Evolutionary conservation across 2,329 filamentous ascomycete species (phyloP).

Genomic region (Ceratocystis lukuohia): DNA sequence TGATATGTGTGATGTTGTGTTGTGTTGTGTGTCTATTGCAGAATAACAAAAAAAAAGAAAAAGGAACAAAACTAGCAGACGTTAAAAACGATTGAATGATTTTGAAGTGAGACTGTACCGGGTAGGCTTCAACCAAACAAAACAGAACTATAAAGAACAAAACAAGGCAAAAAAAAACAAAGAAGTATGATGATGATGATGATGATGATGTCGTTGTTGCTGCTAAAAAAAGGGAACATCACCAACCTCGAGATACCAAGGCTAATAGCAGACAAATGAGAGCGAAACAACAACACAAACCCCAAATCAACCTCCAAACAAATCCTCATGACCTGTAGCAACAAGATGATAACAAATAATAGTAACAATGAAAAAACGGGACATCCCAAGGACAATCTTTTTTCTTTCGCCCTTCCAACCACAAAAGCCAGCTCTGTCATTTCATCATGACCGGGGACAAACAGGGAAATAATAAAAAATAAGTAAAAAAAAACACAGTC

Average conservation of each 20-base stretch:
- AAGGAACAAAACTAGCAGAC: constrained; percentile 5
- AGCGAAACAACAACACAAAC: background rate
- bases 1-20: background rate
- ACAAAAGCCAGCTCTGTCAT: constrained; percentile 4
- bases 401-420: background rate
- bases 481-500: constrained; percentile 11
- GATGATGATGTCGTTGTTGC: background rate
- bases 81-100: background rate
- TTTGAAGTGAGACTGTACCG: background rate
- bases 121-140: background rate
- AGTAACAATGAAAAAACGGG: background rate
- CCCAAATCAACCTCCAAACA: background rate
- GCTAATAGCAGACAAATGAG: too few relatives aligned
- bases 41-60: background rate
- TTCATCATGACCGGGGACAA: background rate
- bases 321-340: background rate
- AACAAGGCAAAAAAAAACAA: constrained; percentile 2
- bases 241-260: too few relatives aligned
- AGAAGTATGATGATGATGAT: background rate
- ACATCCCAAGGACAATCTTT: background rate
- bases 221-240: too few relatives aligned
- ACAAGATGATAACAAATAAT: constrained; percentile 3
- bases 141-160: constrained; percentile 11
- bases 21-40: background rate
- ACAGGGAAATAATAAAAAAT: background rate